Conservation (phyloP, 768 basidiomycete genomes). For the Termitomyces heimii region DNA sequence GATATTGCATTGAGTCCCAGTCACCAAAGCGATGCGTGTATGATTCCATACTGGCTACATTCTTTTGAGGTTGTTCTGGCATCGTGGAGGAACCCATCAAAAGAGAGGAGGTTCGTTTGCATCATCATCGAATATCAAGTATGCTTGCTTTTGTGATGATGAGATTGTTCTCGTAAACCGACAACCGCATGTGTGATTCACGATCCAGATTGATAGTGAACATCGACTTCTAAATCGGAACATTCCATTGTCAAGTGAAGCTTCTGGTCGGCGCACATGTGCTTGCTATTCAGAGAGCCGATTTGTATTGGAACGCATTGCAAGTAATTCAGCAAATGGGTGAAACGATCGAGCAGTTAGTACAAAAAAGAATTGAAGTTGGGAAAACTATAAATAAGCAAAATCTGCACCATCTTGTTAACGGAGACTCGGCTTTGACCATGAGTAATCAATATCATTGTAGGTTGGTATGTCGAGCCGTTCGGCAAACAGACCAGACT, state of each 20-base stretch:
- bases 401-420: no score
- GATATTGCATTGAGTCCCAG: conserved; percentile 10
- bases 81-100: not conserved
- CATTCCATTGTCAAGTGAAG: not conserved
- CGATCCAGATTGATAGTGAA: no score
- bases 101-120: not conserved
- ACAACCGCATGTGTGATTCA: not conserved
- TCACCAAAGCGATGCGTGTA: conserved; percentile 7
- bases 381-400: no score
- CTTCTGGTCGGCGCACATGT: not conserved
- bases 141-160: not conserved
- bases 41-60: not conserved
- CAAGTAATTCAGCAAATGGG: not conserved
- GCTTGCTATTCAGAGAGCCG: not conserved
- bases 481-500: not conserved
- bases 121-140: not conserved
- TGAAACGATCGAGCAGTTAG: no score
- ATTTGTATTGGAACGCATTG: no score
- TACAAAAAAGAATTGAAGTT: no score
- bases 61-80: not conserved
- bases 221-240: not conserved
- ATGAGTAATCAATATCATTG: not conserved
- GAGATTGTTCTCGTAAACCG: not conserved
- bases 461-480: not conserved
- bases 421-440: no score